Conservation (phyloP, 2,329 filamentous ascomycete species). For the Colletotrichum costaricense region DNA sequence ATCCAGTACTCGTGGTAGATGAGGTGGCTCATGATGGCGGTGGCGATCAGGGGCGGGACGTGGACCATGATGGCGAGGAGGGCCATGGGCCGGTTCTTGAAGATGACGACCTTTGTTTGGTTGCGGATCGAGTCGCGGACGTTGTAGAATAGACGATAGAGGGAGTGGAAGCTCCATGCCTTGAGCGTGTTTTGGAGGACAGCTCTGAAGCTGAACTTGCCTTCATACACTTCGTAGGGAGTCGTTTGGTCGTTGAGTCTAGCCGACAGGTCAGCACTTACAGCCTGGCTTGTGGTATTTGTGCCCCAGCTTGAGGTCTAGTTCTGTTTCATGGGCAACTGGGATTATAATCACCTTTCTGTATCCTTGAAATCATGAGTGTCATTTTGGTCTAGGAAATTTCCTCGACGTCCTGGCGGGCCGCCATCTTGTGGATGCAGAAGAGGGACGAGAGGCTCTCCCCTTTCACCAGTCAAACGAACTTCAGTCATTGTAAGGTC, state of each 20-base stretch:
- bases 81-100: background rate
- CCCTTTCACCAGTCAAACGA: background rate
- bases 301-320: too few species aligned
- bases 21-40: background rate
- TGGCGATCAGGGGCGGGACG: background rate
- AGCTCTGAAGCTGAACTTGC: background rate
- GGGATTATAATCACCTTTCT: background rate
- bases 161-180: background rate
- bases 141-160: background rate
- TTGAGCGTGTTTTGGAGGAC: background rate
- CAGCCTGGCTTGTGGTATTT: too few species aligned
- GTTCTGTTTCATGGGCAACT: background rate
- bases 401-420: background rate
- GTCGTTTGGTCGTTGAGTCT: background rate
- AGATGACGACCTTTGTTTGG: background rate
- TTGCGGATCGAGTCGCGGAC: background rate
- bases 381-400: background rate
- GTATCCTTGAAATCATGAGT: background rate
- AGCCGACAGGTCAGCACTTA: background rate
- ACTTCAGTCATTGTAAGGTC: background rate
- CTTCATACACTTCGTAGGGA: background rate
- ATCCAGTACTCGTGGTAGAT: conserved; percentile 8
- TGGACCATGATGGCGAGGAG: conserved; percentile 7
- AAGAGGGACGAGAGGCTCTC: background rate
- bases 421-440: background rate